Evolutionary conservation across 2,329 filamentous ascomycete species (phyloP).

Genomic region (Cercospora zeina): DNA sequence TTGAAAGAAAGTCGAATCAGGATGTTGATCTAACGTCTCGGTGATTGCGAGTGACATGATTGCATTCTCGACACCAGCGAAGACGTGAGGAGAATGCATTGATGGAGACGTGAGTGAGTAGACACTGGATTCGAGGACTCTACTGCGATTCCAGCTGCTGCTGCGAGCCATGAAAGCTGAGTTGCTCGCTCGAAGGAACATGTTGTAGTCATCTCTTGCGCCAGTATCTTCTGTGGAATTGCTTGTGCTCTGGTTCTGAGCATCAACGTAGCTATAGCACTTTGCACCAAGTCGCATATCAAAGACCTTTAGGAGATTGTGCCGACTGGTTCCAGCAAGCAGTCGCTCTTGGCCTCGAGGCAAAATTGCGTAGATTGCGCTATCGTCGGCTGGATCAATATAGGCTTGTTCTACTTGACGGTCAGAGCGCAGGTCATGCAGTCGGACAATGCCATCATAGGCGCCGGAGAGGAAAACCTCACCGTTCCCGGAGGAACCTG

Average conservation of each 20-base stretch:
- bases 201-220: constrained; percentile 44
- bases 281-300: constrained; percentile 56
- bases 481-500: constrained; percentile 39
- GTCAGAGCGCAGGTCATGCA: constrained; percentile 62
- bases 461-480: constrained; percentile 61
- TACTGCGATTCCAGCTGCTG: constrained; percentile 30
- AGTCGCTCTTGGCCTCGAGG: constrained; percentile 59
- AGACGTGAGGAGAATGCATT: constrained; percentile 47
- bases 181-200: constrained; percentile 47
- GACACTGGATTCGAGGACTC: constrained; percentile 44
- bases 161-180: constrained; percentile 28
- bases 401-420: constrained; percentile 51
- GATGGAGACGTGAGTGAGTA: constrained; percentile 53
- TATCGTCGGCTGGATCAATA: constrained; percentile 58
- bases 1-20: constrained; percentile 45
- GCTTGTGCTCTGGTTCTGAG: not conserved
- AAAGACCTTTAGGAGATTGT: constrained; percentile 62
- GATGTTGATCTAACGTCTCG: constrained; percentile 45
- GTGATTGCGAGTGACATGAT: constrained; percentile 50
- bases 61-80: constrained; percentile 51
- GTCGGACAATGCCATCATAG: constrained; percentile 58
- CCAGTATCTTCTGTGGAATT: not conserved
- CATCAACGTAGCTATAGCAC: constrained; percentile 39
- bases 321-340: constrained; percentile 57
- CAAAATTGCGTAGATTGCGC: constrained; percentile 60